Conservation (phyloP, 169 alveolate species). For the Plasmodium gonderi region DNA sequence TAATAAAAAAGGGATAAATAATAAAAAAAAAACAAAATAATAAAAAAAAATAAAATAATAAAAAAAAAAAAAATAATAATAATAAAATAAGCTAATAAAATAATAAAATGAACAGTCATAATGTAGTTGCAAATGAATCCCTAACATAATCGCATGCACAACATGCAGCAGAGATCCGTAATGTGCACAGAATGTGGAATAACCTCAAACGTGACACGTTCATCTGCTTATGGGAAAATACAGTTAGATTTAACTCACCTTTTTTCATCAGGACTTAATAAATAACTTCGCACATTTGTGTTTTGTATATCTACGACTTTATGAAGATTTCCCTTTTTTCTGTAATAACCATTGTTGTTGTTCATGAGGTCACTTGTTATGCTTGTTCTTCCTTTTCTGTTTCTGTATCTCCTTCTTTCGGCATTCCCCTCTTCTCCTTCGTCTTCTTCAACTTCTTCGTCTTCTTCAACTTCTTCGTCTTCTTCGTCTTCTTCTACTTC, state of each 20-base stretch:
- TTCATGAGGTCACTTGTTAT: no score
- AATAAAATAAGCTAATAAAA: no score
- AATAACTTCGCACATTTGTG: slow-evolving; percentile 19
- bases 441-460: not conserved
- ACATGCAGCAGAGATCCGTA: no score
- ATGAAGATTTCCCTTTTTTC: not conserved
- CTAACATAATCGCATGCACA: no score
- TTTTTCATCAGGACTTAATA: not conserved
- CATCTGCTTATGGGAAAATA: not conserved
- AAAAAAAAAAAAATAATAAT: no score
- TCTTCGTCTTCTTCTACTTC: not conserved
- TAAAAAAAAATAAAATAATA: not conserved
- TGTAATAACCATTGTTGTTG: not conserved
- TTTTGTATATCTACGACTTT: slow-evolving; percentile 52
- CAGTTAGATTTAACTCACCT: slow-evolving; percentile 7
- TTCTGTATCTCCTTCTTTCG: not conserved
- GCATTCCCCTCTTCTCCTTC: not conserved
- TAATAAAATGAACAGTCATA: no score
- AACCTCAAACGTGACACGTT: no score
- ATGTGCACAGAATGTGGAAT: no score
- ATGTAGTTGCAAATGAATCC: no score
- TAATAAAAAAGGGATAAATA: not conserved
- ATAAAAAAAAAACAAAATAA: not conserved
- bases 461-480: not conserved
- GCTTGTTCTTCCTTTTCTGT: not conserved